Percentiles rank a stretch among this genome's conserved stretches.
Conservation (phyloP, 352 stramenopile species). For the Phytophthora meadii region DNA sequence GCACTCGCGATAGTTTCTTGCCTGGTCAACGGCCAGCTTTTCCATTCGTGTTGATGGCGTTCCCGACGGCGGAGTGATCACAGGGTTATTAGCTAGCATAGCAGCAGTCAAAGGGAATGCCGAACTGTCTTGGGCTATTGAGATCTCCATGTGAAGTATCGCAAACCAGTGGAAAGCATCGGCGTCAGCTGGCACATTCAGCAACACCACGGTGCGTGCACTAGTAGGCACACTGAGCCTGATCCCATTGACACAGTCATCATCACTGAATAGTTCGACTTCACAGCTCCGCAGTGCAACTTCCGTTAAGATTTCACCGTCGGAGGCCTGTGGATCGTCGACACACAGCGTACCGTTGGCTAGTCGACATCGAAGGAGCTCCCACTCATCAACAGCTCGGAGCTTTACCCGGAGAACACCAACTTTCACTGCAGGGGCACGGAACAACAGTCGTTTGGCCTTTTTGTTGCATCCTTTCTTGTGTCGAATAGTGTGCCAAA, state of each 20-base stretch:
- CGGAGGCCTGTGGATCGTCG: constrained; percentile 16
- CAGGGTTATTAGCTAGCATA: constrained; percentile 29
- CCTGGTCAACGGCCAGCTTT: constrained; percentile 29
- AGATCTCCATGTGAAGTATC: constrained; percentile 60
- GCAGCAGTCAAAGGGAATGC: constrained; percentile 42
- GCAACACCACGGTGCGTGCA: constrained; percentile 37
- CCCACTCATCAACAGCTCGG: constrained; percentile 46
- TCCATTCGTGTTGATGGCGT: constrained; percentile 41
- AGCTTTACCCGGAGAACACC: constrained; percentile 46
- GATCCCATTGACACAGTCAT: constrained; percentile 55
- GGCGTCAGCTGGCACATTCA: constrained; percentile 51
- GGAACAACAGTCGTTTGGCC: constrained; percentile 62
- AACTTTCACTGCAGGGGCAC: constrained; percentile 50
- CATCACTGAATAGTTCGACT: constrained; percentile 55
- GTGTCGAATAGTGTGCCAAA: constrained; percentile 71
- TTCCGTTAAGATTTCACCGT: constrained; percentile 25
- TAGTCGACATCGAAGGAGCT: constrained; percentile 39
- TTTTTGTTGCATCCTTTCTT: constrained; percentile 58
- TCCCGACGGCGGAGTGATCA: constrained; percentile 13
- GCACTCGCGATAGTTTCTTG: constrained; percentile 42
- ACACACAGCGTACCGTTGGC: constrained; percentile 49
- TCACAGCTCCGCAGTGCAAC: constrained; percentile 55
- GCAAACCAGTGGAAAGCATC: constrained; percentile 68
- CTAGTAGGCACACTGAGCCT: constrained; percentile 38
- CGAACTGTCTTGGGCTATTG: constrained; percentile 50